Evolutionary conservation across 2,329 filamentous ascomycete species (phyloP), one percentile per base, ranked within the genome.

Genomic region (Colletotrichum somersetense): DNA sequence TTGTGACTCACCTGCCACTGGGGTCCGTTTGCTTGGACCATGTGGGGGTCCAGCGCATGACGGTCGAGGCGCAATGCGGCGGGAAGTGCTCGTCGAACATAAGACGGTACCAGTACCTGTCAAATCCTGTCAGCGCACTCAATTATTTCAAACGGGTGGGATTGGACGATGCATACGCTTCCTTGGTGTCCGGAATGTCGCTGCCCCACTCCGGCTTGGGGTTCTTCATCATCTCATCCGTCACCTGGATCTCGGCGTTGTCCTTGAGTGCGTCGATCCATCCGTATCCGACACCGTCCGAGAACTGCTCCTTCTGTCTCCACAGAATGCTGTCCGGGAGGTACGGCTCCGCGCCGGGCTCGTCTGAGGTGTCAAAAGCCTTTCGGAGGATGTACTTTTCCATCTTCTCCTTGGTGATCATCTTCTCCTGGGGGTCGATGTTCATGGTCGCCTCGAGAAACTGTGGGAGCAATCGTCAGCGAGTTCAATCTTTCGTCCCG

Each of bases 61-160:
- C 96, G 10, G 96, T 99, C 72, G 90, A 91, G 11, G 96, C 97
- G 81, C 96, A 98, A 79, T 92, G 92, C 68, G 91, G 89, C 58
- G 96, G 96, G 89, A 98, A 99, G 84, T 97, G 96, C 88, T 99
- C 96, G 82, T 99, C 96, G 81, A 98, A 99, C 96, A 99, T 98
- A 81, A 86, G 89, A 78, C 96, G 92, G 86, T 99, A 99, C 96
- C 96, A 99, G 88, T 97, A 97, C 58, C 91, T 92, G 76, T 59
- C 58, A 44, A 20, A 57, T 58, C 8, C 30, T 12, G 75, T 83
- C 66, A 83, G 79, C 68, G 33, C 18, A 53, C 18, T 40, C 33
- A 11, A 68, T 67, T 40, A 62, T 11, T 65, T 44, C 62, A 38
- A 16, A 46, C 40, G 16, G 66, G 35, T 20, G 40, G 53, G 6